Percentiles rank a stretch among this genome's conserved stretches.
Evolutionary conservation across 345 rosid species (phyloP).

Genomic region (Camelina hispida): DNA sequence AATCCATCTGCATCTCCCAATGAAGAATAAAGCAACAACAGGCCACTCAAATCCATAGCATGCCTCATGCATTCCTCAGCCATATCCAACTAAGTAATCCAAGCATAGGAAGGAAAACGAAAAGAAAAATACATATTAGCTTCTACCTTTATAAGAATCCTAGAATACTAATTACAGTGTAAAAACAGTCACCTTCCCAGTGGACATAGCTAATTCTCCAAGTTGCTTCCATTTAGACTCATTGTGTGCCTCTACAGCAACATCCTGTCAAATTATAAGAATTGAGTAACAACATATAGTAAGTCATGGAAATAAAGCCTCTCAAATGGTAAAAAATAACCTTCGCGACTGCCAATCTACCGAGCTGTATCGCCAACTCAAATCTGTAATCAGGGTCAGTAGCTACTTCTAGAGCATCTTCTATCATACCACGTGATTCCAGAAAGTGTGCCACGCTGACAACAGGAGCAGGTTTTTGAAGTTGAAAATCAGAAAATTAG

Average conservation of each 20-base stretch:
- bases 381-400: conserved; percentile 85
- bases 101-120: conserved; percentile 28
- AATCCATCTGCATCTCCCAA: conserved; percentile 93
- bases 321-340: conserved; percentile 44
- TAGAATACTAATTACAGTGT: conserved; percentile 26
- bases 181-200: conserved; percentile 64
- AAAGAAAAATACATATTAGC: conserved; percentile 25
- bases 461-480: conserved; percentile 37
- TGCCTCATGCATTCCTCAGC: conserved; percentile 93
- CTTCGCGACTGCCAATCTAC: conserved; percentile 80
- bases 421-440: conserved; percentile 91
- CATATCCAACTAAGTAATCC: conserved; percentile 75
- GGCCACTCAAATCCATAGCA: conserved; percentile 95
- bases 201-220: conserved; percentile 88
- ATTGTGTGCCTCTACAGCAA: conserved; percentile 68
- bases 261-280: conserved; percentile 56
- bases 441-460: conserved; percentile 85
- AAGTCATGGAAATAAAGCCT: conserved; percentile 11
- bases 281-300: conserved; percentile 15
- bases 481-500: conserved; percentile 14
- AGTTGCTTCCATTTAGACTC: conserved; percentile 97
- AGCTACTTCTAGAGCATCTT: conserved; percentile 87
- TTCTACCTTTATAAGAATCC: conserved; percentile 9
- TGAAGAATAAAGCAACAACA: conserved; percentile 92
- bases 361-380: conserved; percentile 88